Evolutionary conservation across 352 stramenopile species (phyloP).

Genomic region (Plasmopara viticola): DNA sequence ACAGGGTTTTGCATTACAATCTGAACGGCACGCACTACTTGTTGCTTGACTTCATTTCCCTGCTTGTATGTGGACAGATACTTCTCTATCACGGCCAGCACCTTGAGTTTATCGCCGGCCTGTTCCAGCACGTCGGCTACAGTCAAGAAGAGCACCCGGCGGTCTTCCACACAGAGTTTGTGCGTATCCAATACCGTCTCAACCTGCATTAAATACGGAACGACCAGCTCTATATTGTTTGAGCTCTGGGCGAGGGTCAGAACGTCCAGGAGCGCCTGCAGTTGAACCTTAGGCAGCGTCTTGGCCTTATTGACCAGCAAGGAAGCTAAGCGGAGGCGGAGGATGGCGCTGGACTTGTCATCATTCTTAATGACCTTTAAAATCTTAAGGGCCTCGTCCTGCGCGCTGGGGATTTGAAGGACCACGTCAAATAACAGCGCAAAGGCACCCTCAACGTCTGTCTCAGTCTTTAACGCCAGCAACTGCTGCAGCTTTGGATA

Average conservation of each 20-base stretch:
- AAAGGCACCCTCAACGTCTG: constrained; percentile 72
- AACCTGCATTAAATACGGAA: constrained; percentile 62
- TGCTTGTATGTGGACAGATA: constrained; percentile 54
- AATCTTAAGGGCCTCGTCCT: constrained; percentile 37
- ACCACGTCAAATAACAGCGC: constrained; percentile 58
- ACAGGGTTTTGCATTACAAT: constrained; percentile 88
- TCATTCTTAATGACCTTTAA: constrained; percentile 40
- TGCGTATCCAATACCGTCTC: constrained; percentile 46
- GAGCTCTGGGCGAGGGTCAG: constrained; percentile 54
- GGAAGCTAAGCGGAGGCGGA: constrained; percentile 64
- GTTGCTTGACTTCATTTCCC: constrained; percentile 45
- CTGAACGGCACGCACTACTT: constrained; percentile 73
- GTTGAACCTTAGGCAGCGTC: constrained; percentile 51
- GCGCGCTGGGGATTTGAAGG: constrained; percentile 29
- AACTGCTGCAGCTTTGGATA: constrained; percentile 45
- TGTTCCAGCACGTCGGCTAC: constrained; percentile 70
- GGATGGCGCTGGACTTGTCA: constrained; percentile 46
- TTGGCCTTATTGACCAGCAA: constrained; percentile 74
- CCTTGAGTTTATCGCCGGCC: constrained; percentile 44
- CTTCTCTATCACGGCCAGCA: constrained; percentile 69
- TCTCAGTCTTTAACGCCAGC: constrained; percentile 64
- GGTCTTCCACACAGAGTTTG: constrained; percentile 40
- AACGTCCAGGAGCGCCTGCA: constrained; percentile 56
- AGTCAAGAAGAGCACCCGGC: constrained; percentile 53
- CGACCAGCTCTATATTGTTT: constrained; percentile 53